phyloP scores from a whole-genome alignment of 1,284 basidiomycete genomes.

The Boletellus deceptivus region DNA sequence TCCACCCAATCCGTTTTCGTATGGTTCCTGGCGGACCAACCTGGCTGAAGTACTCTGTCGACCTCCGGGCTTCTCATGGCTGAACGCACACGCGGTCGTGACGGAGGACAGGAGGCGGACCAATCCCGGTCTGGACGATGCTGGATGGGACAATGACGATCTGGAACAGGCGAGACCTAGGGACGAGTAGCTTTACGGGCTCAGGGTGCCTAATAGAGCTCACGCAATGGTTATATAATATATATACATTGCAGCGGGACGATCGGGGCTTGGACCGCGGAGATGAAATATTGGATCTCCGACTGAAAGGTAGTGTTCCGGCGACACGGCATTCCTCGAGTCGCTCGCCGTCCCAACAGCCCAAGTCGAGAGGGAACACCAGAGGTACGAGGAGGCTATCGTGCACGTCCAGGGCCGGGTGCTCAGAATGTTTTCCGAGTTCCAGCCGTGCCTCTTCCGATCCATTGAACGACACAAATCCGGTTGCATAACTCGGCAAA shows the following conservation, averaged over 20 bases:
- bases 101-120: constrained; percentile 67
- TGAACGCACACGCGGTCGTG: constrained; percentile 51
- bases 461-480: constrained; percentile 11
- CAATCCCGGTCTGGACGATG: constrained; percentile 53
- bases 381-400: constrained; percentile 21
- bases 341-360: constrained; percentile 11
- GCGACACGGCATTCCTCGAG: constrained; percentile 30
- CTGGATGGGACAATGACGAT: constrained; percentile 29
- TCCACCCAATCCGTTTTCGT: constrained; percentile 77
- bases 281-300: constrained; percentile 28
- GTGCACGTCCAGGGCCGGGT: constrained; percentile 7
- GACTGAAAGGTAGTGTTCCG: constrained; percentile 20
- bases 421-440: constrained; percentile 13
- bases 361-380: constrained; percentile 11
- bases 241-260: constrained; percentile 1
- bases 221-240: background rate
- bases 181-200: constrained; percentile 31
- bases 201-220: background rate
- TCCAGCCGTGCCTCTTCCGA: constrained; percentile 9
- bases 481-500: constrained; percentile 33
- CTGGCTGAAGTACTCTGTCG: constrained; percentile 67
- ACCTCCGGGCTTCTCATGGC: constrained; percentile 69
- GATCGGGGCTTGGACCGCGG: constrained; percentile 17
- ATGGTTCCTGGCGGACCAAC: constrained; percentile 70
- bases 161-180: constrained; percentile 16